Base-by-base conservation (phyloP, 306 rosid species). In the Vigna angularis region DNA sequence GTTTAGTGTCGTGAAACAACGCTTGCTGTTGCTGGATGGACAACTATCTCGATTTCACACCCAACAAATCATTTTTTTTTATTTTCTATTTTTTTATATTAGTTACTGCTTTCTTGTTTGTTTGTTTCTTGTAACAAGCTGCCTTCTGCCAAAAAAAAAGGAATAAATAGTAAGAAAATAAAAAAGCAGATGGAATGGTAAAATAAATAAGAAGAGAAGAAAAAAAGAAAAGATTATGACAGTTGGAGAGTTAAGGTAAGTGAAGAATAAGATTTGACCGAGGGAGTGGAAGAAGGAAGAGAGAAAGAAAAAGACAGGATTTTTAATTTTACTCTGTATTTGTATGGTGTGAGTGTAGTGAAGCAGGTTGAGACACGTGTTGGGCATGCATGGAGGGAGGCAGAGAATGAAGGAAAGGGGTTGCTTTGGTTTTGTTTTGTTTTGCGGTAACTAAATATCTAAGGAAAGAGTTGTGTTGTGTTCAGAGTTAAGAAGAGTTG, bases 361-460 rank as follows among this genome's bases (percentile, higher is more conserved):
- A 53, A 64, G 67, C 6, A 61, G 20, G 14, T 34, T 8, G 30
- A 62, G 75, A 81, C 90, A 83, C 74, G 80, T 71, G 90, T 74
- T 75, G 71, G 14, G 61, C 91, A 85, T 83, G 91, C 85, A 85
- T 42, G 50, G 48, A 44, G 4, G 48, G 48, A 44, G 48, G 0
- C 45, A 40, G 64, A 49, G 22, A 74, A 74, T 70, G 69, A 63
- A 55, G 13, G 13, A 42, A 38, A 45, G 50, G 16, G 10, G 3
- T 44, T 44, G 48, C 28, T 53, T 28, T 28, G 32, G 32, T 28
- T 42, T 42, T 3, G 47, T 9, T 42, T 9, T 42, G 45, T 40
- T 8, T 40, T 7, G 45, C 0, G 47, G 47, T 55, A 55, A 55
- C 30, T 16, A 14, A 67, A 44, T 38, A 67, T 47, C 34, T 1